Conservation (phyloP, 352 stramenopile genomes). For the Pythium rishiriense region DNA sequence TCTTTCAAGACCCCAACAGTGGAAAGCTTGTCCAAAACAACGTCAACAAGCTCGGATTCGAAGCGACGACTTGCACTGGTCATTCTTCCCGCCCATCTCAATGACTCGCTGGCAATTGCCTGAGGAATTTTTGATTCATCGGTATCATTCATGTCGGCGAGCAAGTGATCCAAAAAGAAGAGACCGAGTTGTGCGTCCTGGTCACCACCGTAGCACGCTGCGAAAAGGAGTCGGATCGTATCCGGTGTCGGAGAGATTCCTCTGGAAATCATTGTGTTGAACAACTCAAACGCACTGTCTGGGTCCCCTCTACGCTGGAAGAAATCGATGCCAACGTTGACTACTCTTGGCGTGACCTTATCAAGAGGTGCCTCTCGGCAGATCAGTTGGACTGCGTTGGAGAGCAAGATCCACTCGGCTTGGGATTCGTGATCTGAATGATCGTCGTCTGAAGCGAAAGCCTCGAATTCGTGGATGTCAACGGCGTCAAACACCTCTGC, state of each 20-base stretch:
- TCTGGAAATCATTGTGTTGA: constrained; percentile 58
- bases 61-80: background rate
- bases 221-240: constrained; percentile 64
- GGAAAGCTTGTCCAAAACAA: constrained; percentile 18
- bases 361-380: constrained; percentile 40
- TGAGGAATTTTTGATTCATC: background rate
- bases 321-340: constrained; percentile 70
- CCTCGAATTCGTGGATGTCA: constrained; percentile 18
- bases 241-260: constrained; percentile 42
- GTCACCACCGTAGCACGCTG: constrained; percentile 39
- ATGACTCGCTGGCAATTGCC: constrained; percentile 28
- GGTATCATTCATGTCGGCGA: background rate
- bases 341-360: constrained; percentile 48
- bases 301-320: constrained; percentile 53
- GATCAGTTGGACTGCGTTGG: constrained; percentile 36
- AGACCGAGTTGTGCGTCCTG: constrained; percentile 53
- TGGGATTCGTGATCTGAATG: constrained; percentile 24
- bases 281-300: constrained; percentile 49
- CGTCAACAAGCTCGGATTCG: constrained; percentile 4
- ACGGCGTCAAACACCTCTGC: constrained; percentile 29
- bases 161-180: constrained; percentile 63
- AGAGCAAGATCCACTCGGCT: constrained; percentile 32
- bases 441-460: constrained; percentile 17
- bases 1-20: constrained; percentile 2
- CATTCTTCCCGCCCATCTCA: constrained; percentile 53